Base-by-base conservation (phyloP, 306 rosid genomes). In the Prunus kanzakura region DNA sequence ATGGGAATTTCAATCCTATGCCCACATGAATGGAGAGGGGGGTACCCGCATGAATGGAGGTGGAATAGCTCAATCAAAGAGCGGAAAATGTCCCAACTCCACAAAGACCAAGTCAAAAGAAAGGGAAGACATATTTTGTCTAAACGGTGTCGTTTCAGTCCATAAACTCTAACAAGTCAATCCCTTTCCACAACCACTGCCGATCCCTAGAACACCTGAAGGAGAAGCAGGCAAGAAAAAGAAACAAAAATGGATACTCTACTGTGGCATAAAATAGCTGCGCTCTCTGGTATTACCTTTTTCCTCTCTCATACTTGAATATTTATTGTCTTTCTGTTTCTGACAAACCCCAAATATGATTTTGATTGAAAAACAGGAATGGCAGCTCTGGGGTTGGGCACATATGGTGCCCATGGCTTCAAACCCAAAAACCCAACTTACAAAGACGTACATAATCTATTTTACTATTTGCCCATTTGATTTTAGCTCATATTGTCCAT, bases 181-280 rank as follows among this genome's bases (percentile, higher is more conserved):
- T 22, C 16, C 12, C 49, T 19, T 19, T 8, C 25, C 25, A 19
- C 11, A 18, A 18, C 25, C 25, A 19, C 30, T 14, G 19, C 71
- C 65, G 19, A 60, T 60, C 38, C 65, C 19, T 25, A 0, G 12
- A 3, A 45, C 51, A 11, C 27, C 27, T 25, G 47, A 75, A 57
- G 14, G 15, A n/a, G n/a, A 52, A 66, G 22, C 35, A 67, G 81
- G 38, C 50, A 45, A 46, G 19, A 46, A 14, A 56, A 65, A 46
- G 29, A 68, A 3, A 35, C 56, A 25, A 14, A 71, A 23, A 92
- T 90, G 98, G 72, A 89, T 87, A 91, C 91, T 73, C 82, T 1
- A 25, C 52, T 75, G n/a, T 94, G 97, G 98, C 98, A 90, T 85
- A 94, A 92, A 88, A 86, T 92, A 4, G 97, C 98, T 71, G 97